Evolutionary conservation across 2,329 filamentous ascomycete genomes (phyloP).

Genomic region (Colletotrichum eleusines): DNA sequence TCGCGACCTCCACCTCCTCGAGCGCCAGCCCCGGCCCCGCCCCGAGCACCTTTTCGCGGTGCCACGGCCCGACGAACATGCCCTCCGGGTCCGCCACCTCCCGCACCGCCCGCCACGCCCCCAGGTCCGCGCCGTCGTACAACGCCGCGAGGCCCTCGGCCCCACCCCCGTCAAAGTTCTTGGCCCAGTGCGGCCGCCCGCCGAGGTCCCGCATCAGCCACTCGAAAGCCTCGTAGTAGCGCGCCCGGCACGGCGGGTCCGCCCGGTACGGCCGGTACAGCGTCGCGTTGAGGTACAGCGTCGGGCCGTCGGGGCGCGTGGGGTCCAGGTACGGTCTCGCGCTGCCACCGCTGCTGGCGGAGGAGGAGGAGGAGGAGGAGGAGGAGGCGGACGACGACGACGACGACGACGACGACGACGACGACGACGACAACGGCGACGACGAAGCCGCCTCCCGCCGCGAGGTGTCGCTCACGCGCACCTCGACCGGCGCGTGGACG

Average conservation of each 20-base stretch:
- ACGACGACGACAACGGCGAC: too few species aligned
- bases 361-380: too few species aligned
- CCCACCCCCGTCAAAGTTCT: slow-evolving; percentile 82
- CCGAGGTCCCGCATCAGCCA: slow-evolving; percentile 89
- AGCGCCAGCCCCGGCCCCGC: slow-evolving; percentile 50
- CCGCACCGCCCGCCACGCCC: slow-evolving; percentile 75
- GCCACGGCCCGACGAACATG: slow-evolving; percentile 93
- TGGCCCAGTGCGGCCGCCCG: slow-evolving; percentile 90
- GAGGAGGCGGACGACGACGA: too few species aligned
- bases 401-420: too few species aligned
- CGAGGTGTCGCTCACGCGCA: slow-evolving; percentile 82
- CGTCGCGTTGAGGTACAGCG: slow-evolving; percentile 90
- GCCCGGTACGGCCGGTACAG: slow-evolving; percentile 85
- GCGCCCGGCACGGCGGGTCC: slow-evolving; percentile 80
- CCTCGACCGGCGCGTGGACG: slow-evolving; percentile 91
- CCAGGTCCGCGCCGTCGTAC: slow-evolving; percentile 74
- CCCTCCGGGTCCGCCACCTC: slow-evolving; percentile 81
- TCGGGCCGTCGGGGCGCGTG: slow-evolving; percentile 75
- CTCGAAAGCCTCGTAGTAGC: slow-evolving; percentile 92
- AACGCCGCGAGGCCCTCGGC: slow-evolving; percentile 68
- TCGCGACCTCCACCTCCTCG: slow-evolving; percentile 52
- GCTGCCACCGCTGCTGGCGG: slow-evolving; percentile 38
- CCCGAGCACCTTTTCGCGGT: slow-evolving; percentile 74
- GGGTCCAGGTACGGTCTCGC: slow-evolving; percentile 73
- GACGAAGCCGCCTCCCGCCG: slow-evolving; percentile 40